Conservation (phyloP, 305 asterid species). For the Solanum aculeatissimum region DNA sequence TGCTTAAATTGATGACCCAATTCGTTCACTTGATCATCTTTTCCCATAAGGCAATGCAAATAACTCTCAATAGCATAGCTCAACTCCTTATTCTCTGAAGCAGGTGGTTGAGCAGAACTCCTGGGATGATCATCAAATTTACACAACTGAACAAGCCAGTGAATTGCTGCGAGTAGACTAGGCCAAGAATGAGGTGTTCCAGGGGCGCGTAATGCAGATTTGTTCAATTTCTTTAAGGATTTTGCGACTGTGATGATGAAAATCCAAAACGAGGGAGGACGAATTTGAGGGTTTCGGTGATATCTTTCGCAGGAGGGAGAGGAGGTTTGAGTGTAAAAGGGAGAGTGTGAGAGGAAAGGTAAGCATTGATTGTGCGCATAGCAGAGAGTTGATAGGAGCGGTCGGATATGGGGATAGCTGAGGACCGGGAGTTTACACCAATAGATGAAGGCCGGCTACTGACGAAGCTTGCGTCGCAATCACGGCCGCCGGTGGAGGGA, state of each 20-base stretch:
- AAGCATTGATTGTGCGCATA: slow-evolving; percentile 45
- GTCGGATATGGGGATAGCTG: slow-evolving; percentile 33
- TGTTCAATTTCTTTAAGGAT: slow-evolving; percentile 55
- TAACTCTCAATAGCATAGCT: slow-evolving; percentile 37
- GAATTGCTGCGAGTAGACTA: slow-evolving; percentile 44
- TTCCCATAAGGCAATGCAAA: slow-evolving; percentile 37
- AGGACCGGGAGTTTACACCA: slow-evolving; percentile 26
- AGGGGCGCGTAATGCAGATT: slow-evolving; percentile 67
- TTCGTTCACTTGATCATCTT: slow-evolving; percentile 40
- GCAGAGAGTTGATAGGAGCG: slow-evolving; percentile 47
- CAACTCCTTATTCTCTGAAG: slow-evolving; percentile 29
- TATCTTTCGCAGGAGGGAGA: slow-evolving; percentile 58
- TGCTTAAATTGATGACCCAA: slow-evolving; percentile 40
- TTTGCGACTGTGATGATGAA: slow-evolving; percentile 11
- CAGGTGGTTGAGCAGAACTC: slow-evolving; percentile 9
- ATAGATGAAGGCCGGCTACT: slow-evolving; percentile 50
- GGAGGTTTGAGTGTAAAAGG: slow-evolving; percentile 47
- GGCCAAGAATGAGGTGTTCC: slow-evolving; percentile 82
- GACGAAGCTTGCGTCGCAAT: slow-evolving; percentile 78
- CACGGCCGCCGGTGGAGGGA: slow-evolving; percentile 44
- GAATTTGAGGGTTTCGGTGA: slow-evolving; percentile 55
- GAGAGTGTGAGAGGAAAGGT: slow-evolving; percentile 44
- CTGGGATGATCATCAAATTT: slow-evolving; percentile 31
- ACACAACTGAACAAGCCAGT: slow-evolving; percentile 72
- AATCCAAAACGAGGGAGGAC: slow-evolving; percentile 44